A percentile compares a stretch with the other conserved stretches of the same genome.
phyloP scores from a whole-genome alignment of 78 protist genomes.

The slime mould (Dictyostelium discoideum) region DNA sequence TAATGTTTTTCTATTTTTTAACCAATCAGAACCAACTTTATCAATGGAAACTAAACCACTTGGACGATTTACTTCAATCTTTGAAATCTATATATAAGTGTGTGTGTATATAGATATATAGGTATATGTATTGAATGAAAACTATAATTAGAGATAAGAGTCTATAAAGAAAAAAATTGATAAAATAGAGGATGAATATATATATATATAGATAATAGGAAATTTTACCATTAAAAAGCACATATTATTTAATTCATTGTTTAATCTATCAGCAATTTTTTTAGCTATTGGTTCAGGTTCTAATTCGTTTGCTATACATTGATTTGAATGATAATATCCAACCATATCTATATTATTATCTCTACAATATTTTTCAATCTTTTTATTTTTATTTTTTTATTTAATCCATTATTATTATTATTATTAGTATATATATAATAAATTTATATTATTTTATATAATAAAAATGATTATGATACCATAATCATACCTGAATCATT shows the following conservation, averaged over 20 bases:
- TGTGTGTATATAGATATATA: background rate
- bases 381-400: no score
- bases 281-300: conserved; percentile 64
- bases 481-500: conserved; percentile 49
- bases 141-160: no score
- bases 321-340: conserved; percentile 62
- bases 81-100: background rate
- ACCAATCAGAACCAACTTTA: conserved; percentile 22
- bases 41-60: conserved; percentile 25
- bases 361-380: conserved; percentile 77
- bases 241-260: conserved; percentile 43
- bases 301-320: conserved; percentile 26
- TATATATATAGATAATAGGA: no score
- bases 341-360: conserved; percentile 48
- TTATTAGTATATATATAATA: background rate
- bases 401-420: no score
- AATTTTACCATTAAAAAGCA: conserved; percentile 40
- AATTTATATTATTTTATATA: no score
- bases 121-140: background rate
- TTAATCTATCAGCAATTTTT: conserved; percentile 46
- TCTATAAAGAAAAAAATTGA: background rate
- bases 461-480: no score
- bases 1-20: conserved; percentile 25
- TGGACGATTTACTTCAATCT: conserved; percentile 20
- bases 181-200: background rate